Evolutionary conservation across 805 yeast species (phyloP).

Genomic region (Candida yuanshanica): DNA sequence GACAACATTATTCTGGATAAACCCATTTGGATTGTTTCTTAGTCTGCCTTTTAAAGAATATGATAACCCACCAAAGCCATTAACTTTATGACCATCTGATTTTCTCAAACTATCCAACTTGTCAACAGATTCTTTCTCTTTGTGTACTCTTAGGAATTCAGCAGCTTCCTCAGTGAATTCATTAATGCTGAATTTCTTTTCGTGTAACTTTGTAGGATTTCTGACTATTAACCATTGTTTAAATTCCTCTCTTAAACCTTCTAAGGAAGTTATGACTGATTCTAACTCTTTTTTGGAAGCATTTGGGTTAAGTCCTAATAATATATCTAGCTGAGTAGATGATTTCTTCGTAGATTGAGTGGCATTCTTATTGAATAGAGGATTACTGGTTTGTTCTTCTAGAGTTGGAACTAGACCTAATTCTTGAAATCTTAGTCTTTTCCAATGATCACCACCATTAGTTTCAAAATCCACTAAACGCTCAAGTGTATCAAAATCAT

Average conservation of each 20-base stretch:
- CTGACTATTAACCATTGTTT: slow-evolving; percentile 46
- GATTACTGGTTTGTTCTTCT: slow-evolving; percentile 26
- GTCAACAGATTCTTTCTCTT: slow-evolving; percentile 3
- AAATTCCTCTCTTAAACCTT: slow-evolving; percentile 45
- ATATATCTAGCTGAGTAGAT: slow-evolving; percentile 23
- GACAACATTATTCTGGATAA: slow-evolving; percentile 43
- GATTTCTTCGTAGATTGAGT: slow-evolving; percentile 20
- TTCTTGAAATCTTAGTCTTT: slow-evolving; percentile 63
- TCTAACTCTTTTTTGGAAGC: slow-evolving; percentile 5
- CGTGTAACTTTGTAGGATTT: slow-evolving; percentile 37
- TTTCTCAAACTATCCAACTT: slow-evolving; percentile 6
- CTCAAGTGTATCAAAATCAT: slow-evolving; percentile 61
- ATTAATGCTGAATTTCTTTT: slow-evolving; percentile 24
- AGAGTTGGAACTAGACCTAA: slow-evolving; percentile 40
- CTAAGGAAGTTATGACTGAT: slow-evolving; percentile 22
- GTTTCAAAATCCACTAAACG: slow-evolving; percentile 70
- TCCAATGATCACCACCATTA: slow-evolving; percentile 52
- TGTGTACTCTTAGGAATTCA: slow-evolving; percentile 28
- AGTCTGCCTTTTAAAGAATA: slow-evolving; percentile 66
- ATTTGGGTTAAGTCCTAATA: slow-evolving; percentile 3
- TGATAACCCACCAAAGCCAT: slow-evolving; percentile 75
- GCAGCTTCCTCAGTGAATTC: slow-evolving; percentile 24
- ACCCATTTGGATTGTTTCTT: slow-evolving; percentile 65
- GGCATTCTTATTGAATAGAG: slow-evolving; percentile 25
- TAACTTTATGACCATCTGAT: slow-evolving; percentile 26